Conservation (phyloP, 2,329 filamentous ascomycete genomes). For the Trichoderma atroviride region DNA sequence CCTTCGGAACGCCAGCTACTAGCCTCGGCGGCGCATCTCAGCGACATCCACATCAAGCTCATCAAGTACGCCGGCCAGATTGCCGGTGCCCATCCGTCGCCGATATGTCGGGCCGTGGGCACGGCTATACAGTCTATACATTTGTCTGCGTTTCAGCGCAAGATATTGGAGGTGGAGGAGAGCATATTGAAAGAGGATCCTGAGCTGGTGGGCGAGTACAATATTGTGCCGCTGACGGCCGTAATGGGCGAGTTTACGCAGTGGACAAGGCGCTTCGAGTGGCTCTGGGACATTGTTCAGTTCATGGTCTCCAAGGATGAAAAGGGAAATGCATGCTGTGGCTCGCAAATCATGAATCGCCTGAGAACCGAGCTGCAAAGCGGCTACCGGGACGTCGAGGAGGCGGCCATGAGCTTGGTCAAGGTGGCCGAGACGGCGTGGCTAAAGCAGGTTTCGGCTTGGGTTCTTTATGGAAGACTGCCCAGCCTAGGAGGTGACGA, state of each 20-base stretch:
- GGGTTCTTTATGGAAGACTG: slow-evolving; percentile 85
- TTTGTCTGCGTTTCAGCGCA: slow-evolving; percentile 77
- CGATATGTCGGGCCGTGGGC: slow-evolving; percentile 85
- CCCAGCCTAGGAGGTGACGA: slow-evolving; percentile 78
- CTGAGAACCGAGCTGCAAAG: slow-evolving; percentile 78
- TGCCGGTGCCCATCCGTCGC: slow-evolving; percentile 71
- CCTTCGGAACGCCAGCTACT: slow-evolving; percentile 84
- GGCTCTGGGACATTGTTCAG: slow-evolving; percentile 74
- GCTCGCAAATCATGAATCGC: slow-evolving; percentile 75
- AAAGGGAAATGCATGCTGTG: slow-evolving; percentile 55
- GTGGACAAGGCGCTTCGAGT: slow-evolving; percentile 83
- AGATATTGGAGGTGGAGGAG: slow-evolving; percentile 82
- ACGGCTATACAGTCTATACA: slow-evolving; percentile 75
- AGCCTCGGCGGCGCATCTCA: slow-evolving; percentile 73
- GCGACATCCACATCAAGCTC: slow-evolving; percentile 74
- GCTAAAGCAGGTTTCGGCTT: slow-evolving; percentile 86
- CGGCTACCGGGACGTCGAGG: slow-evolving; percentile 84
- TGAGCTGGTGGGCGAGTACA: slow-evolving; percentile 82
- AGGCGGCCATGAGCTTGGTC: slow-evolving; percentile 72
- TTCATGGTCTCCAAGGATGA: slow-evolving; percentile 61
- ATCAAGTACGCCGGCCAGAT: slow-evolving; percentile 68
- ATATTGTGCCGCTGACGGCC: slow-evolving; percentile 87
- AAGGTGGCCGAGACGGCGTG: slow-evolving; percentile 83
- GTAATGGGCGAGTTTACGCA: slow-evolving; percentile 83
- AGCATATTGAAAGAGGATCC: slow-evolving; percentile 76